These are phyloP conservation scores for Linnemannia zychae DNA, from an alignment of 192 early-diverging fungal species.

Conservation along the genomic window DNA sequence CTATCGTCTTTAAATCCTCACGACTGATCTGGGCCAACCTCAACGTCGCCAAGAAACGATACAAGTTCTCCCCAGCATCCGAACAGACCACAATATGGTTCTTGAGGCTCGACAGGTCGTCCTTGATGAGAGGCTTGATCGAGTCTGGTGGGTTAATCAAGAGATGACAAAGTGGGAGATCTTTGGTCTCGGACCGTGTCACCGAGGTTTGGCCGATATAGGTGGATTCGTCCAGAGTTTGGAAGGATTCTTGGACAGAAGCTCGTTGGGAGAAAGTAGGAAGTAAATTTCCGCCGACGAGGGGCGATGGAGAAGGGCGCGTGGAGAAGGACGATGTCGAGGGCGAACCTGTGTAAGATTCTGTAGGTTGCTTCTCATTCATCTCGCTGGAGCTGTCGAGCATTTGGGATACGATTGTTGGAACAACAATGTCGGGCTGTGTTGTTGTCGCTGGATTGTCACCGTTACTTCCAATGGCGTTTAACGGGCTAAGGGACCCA, in stretches of 20 bases:
- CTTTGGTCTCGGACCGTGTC: constrained; percentile 40
- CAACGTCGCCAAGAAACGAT: constrained; percentile 44
- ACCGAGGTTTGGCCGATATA: constrained; percentile 40
- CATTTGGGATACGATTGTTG: neutral
- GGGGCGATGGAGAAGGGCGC: neutral
- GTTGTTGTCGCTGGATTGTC: neutral
- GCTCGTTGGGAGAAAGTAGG: neutral
- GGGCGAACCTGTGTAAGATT: neutral
- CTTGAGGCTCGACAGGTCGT: constrained; percentile 35
- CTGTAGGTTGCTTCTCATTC: neutral
- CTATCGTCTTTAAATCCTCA: constrained; percentile 63
- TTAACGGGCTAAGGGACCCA: neutral
- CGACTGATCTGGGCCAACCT: constrained; percentile 55
- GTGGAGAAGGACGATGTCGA: neutral
- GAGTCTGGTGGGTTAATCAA: constrained; percentile 27
- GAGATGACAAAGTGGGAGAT: constrained; percentile 52
- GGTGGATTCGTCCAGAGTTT: constrained; percentile 28
- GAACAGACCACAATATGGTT: constrained; percentile 64
- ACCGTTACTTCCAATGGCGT: neutral
- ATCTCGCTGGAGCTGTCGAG: neutral
- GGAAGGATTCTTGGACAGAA: constrained; percentile 20
- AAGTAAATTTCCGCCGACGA: neutral
- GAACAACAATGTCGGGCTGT: neutral
- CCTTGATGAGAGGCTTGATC: constrained; percentile 23
- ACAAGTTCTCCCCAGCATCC: constrained; percentile 48